A percentile compares a stretch with the other conserved stretches of the same genome.
These are phyloP conservation scores for Rhodamnia rubescens DNA, from an alignment of 345 rosid genomes.

Conservation along the genomic window DNA sequence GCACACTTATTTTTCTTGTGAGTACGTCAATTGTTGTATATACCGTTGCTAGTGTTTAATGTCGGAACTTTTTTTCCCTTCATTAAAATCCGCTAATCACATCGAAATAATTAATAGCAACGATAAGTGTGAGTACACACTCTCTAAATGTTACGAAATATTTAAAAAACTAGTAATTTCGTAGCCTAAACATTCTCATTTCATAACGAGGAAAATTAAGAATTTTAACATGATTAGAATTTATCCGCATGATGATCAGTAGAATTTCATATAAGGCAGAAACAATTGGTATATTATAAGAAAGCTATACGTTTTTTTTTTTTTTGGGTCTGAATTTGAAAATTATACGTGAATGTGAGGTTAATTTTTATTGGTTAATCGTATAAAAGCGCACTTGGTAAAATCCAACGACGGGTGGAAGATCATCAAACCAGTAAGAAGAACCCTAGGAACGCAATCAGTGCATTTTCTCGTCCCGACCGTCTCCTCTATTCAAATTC, in stretches of 20 bases:
- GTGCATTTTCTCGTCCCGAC: background rate
- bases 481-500: background rate
- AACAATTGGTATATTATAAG: background rate
- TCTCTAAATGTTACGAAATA: background rate
- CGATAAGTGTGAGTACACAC: background rate
- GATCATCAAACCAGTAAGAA: no score
- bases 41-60: no score
- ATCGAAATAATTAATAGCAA: no score
- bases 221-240: background rate
- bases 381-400: no score
- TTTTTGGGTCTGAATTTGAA: background rate
- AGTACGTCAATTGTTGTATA: background rate
- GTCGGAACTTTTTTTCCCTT: background rate
- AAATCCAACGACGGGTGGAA: no score
- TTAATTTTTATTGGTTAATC: no score
- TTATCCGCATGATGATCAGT: background rate
- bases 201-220: background rate
- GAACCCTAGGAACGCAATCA: background rate
- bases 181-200: background rate
- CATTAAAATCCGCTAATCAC: background rate
- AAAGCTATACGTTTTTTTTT: no score
- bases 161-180: background rate
- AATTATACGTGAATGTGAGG: background rate
- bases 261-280: background rate
- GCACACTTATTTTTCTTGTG: background rate